A percentile compares a stretch with the other conserved stretches of the same genome.
phyloP scores from a whole-genome alignment of 306 rosid genomes.

The Castanea sativa region DNA sequence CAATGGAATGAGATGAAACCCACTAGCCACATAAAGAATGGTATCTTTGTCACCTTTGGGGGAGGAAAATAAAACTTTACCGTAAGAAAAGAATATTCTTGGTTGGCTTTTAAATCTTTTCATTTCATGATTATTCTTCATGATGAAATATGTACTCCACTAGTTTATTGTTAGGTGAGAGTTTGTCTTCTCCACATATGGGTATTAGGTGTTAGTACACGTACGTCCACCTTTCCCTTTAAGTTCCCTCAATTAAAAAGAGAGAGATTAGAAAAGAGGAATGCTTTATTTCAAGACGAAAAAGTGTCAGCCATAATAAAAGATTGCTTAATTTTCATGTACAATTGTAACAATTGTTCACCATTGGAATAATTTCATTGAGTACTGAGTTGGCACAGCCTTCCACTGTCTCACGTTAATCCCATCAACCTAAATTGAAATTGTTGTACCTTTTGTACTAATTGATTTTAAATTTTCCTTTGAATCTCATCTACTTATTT shows the following conservation, averaged over 20 bases:
- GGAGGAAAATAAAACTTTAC: background rate
- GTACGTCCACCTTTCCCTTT: too few species aligned
- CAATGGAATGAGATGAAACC: too few species aligned
- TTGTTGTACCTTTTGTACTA: too few species aligned
- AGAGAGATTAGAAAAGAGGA: too few species aligned
- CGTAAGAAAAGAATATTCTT: conserved; percentile 25
- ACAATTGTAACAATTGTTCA: background rate
- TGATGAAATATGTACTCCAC: background rate
- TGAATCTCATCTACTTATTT: too few species aligned
- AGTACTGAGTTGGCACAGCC: background rate
- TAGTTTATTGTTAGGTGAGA: background rate
- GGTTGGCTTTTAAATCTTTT: conserved; percentile 10
- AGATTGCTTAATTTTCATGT: background rate
- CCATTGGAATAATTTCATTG: background rate
- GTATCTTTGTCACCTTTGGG: conserved; percentile 11
- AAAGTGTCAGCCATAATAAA: background rate
- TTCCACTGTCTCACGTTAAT: background rate
- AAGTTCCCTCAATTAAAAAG: too few species aligned
- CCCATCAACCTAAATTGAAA: too few species aligned
- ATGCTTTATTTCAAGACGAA: background rate
- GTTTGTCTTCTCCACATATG: too few species aligned
- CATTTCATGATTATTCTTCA: conserved; percentile 1
- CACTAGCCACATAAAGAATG: background rate
- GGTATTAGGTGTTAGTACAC: too few species aligned
- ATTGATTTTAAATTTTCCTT: too few species aligned